phyloP scores from a whole-genome alignment of 768 basidiomycete species.

The Suillus lakei region DNA sequence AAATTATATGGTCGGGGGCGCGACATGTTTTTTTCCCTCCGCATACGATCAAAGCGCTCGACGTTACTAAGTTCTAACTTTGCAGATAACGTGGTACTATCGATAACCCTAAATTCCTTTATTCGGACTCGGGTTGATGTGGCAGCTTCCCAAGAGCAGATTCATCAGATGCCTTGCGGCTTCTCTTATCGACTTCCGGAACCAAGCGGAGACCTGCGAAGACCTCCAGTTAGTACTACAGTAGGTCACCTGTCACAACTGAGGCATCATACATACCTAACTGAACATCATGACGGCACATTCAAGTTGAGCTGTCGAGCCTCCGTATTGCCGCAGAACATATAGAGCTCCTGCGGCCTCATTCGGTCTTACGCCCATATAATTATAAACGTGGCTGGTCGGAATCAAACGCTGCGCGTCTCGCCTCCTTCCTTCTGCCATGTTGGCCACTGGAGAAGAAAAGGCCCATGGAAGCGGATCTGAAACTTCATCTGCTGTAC shows the following conservation, averaged over 20 bases:
- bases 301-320: not conserved
- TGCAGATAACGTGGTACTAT: not conserved
- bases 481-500: not conserved
- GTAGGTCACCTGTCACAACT: not conserved
- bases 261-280: not conserved
- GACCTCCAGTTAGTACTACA: not conserved
- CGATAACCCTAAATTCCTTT: not conserved
- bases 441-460: constrained; percentile 9
- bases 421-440: constrained; percentile 2
- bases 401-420: not conserved
- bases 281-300: constrained; percentile 1
- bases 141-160: not conserved
- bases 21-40: not conserved
- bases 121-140: constrained; percentile 1
- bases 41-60: not conserved
- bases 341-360: not conserved
- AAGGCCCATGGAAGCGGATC: constrained; percentile 8
- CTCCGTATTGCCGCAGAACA: not conserved
- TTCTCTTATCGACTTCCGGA: constrained; percentile 6
- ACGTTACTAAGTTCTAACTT: not conserved
- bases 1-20: not conserved
- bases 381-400: not conserved
- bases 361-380: constrained; percentile 3
- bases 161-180: not conserved
- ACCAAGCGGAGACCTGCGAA: constrained; percentile 1